Percentiles rank a stretch among this genome's conserved stretches.
phyloP scores from a whole-genome alignment of 257 asterid genomes.

The Solanum paucissectum region DNA sequence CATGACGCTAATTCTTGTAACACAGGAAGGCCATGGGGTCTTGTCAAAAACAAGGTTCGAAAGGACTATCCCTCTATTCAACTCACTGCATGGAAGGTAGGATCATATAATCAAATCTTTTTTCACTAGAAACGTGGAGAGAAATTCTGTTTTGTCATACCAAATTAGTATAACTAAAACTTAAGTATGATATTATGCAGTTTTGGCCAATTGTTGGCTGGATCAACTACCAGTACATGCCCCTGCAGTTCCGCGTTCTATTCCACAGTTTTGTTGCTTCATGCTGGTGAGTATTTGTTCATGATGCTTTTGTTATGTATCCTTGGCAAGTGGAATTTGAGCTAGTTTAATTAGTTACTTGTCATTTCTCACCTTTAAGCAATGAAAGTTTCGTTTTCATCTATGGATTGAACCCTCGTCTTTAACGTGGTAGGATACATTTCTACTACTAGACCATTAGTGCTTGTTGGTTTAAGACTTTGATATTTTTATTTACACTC shows the following conservation, averaged over 20 bases:
- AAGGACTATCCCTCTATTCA: constrained; percentile 22
- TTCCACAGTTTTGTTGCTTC: constrained; percentile 27
- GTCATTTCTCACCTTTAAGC: background rate
- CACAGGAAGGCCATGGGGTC: constrained; percentile 21
- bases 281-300: constrained; percentile 14
- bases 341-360: too few species aligned
- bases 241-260: constrained; percentile 22
- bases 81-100: constrained; percentile 30
- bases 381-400: background rate
- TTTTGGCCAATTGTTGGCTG: constrained; percentile 32
- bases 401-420: background rate
- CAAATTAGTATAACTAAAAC: background rate
- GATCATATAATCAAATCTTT: background rate
- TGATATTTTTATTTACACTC: background rate
- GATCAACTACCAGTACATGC: constrained; percentile 35
- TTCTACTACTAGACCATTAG: background rate
- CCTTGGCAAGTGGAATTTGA: too few species aligned
- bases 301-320: background rate
- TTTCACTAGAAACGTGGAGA: background rate
- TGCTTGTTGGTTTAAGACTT: background rate
- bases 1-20: background rate
- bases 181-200: background rate
- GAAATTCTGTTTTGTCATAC: background rate
- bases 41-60: constrained; percentile 15
- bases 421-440: background rate